Conservation (phyloP, 2,329 filamentous ascomycete genomes). For the Penicillium sp. region DNA sequence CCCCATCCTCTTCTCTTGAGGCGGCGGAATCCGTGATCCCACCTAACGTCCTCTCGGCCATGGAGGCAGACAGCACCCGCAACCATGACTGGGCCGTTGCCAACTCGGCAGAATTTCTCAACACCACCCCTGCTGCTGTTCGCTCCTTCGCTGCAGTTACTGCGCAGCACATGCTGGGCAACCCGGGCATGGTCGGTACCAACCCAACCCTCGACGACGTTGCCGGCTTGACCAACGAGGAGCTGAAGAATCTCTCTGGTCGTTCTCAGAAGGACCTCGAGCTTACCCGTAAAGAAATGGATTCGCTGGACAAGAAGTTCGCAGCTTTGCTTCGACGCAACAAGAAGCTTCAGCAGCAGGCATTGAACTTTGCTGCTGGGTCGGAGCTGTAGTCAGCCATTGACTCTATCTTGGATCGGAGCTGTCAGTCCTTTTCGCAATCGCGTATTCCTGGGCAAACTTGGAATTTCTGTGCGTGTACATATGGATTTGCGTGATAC, state of each 20-base stretch:
- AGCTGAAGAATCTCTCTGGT: conserved; percentile 41
- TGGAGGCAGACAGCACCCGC: conserved; percentile 41
- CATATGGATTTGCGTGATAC: conserved; percentile 1
- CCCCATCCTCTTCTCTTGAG: conserved; percentile 24
- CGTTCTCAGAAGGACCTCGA: conserved; percentile 66
- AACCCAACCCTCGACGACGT: conserved; percentile 42
- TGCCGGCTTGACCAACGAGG: conserved; percentile 44
- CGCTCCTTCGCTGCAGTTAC: conserved; percentile 39
- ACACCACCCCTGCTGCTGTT: conserved; percentile 36
- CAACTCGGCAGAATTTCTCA: conserved; percentile 38
- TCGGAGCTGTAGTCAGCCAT: background rate
- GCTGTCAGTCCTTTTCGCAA: background rate
- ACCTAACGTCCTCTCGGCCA: conserved; percentile 41
- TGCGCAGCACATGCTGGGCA: conserved; percentile 40
- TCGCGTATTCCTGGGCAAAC: background rate
- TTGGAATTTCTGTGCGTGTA: background rate
- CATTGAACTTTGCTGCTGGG: conserved; percentile 30
- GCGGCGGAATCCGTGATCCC: conserved; percentile 29
- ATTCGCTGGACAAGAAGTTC: conserved; percentile 47
- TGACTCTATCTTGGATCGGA: background rate
- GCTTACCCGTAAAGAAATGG: conserved; percentile 67
- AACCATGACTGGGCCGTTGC: conserved; percentile 40
- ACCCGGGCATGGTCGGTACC: conserved; percentile 32
- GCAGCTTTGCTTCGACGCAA: conserved; percentile 43
- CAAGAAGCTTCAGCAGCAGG: conserved; percentile 46